A percentile compares a stretch with the other conserved stretches of the same genome.
These are phyloP conservation scores for Cryptococcus depauperatus DNA, from an alignment of 1,284 basidiomycete genomes.

Conservation along the genomic window DNA sequence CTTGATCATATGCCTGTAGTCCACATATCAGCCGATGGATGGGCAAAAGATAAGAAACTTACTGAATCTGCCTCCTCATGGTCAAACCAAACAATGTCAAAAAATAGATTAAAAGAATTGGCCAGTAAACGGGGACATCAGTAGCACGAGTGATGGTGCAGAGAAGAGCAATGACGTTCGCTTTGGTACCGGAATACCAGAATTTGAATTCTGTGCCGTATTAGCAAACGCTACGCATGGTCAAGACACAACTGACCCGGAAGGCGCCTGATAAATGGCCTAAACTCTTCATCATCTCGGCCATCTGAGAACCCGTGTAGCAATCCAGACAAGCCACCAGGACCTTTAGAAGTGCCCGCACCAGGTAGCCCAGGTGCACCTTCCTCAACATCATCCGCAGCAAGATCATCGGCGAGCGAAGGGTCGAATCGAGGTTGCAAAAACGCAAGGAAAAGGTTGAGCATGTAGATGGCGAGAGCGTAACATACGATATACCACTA, in stretches of 20 bases:
- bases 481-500: constrained; percentile 79
- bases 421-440: constrained; percentile 70
- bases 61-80: constrained; percentile 91
- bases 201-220: constrained; percentile 38
- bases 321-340: constrained; percentile 36
- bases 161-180: constrained; percentile 68
- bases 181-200: constrained; percentile 87
- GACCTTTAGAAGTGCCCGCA: constrained; percentile 10
- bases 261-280: constrained; percentile 89
- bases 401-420: constrained; percentile 81
- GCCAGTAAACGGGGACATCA: constrained; percentile 97
- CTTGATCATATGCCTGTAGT: constrained; percentile 88
- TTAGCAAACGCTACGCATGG: neutral
- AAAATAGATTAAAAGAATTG: constrained; percentile 90
- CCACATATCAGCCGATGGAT: neutral
- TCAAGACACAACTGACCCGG: constrained; percentile 61
- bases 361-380: constrained; percentile 56
- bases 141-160: constrained; percentile 73
- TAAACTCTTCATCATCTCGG: constrained; percentile 69
- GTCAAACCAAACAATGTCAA: constrained; percentile 78
- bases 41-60: constrained; percentile 9
- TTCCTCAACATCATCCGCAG: constrained; percentile 91
- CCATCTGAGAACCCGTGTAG: constrained; percentile 36
- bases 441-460: constrained; percentile 58
- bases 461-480: constrained; percentile 82